Evolutionary conservation across 1,284 basidiomycete species (phyloP), one percentile per base, ranked within the genome.

Genomic region (Exsudoporus floridanus): DNA sequence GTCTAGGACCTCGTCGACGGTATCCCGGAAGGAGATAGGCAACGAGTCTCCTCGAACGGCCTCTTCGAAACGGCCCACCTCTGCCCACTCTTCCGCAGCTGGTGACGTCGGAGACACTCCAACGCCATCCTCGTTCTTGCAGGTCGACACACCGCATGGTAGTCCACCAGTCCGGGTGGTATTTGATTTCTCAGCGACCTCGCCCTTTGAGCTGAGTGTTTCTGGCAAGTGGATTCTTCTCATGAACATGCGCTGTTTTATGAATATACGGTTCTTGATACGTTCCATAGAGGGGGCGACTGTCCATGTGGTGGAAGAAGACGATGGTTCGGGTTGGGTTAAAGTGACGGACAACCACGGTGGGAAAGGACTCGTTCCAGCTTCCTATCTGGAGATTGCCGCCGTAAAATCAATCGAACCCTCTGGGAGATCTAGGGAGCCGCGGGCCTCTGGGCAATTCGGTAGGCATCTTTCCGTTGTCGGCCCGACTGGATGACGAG

Each of bases 261-360:
- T 58, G 49, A 55, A 43, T 28, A 46, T 44, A 38, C 48, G 35
- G 43, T 49, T 46, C 53, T 59, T 60, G 55, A 60, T 55, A 47
- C 39, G 35, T 51, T 52, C 35, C 37, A 27, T 65, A 87, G 90
- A 88, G 69, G 85, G 82, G 31, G 64, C 70, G 34, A 66, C 60
- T 1, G 85, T 92, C 14, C 73, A 74, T 54, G 74, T 93, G 23
- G 59, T 89, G 2, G 88, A 90, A 61, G 77, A 82, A 51, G 89
- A 92, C 60, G 90, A 92, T 62, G 89, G 86, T 6, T 88, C 88
- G 13, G 90, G 90, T 4, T 92, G 90, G 90, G 79, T 88, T n/a
- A 92, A 92, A 67, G 85, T 91, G 7, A 68, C 73, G 19, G 79
- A 86, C 61, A 60, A 67, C 33, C 69, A 72, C 23, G 83, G 84